Percentiles rank a stretch among this genome's conserved stretches.
Conservation (phyloP, 345 rosid genomes). For the Linum trigynum region DNA sequence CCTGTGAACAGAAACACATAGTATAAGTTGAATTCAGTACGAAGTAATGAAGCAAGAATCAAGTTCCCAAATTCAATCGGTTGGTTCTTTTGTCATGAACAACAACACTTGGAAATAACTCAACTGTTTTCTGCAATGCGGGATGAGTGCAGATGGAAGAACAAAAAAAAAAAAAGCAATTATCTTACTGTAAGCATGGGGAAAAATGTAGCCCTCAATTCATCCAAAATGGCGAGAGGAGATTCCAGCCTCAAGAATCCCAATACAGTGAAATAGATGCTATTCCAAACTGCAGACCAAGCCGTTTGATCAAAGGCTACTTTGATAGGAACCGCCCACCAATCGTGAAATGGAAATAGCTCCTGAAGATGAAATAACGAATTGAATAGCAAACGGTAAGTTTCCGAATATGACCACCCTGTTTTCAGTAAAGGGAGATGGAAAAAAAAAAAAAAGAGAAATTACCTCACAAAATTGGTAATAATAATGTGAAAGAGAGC, state of each 20-base stretch:
- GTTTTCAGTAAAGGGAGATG: background rate
- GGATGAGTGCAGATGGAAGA: background rate
- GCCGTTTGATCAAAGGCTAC: conserved; percentile 78
- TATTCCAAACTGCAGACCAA: conserved; percentile 87
- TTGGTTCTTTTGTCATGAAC: too few species aligned
- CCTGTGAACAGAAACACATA: conserved; percentile 35
- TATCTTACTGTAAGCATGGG: conserved; percentile 79
- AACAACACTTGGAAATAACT: background rate
- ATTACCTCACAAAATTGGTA: conserved; percentile 85
- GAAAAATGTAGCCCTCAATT: conserved; percentile 63
- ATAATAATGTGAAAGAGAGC: conserved; percentile 85
- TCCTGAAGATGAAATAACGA: conserved; percentile 23
- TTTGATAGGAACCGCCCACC: conserved; percentile 94
- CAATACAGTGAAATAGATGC: conserved; percentile 50
- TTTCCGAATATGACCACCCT: background rate
- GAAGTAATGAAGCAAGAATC: too few species aligned
- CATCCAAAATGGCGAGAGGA: conserved; percentile 51
- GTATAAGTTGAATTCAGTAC: background rate
- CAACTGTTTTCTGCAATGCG: background rate
- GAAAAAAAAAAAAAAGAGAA: conserved; percentile 21
- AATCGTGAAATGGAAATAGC: conserved; percentile 76
- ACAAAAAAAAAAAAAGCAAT: conserved; percentile 9
- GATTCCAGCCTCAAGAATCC: conserved; percentile 83
- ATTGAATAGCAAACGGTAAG: conserved; percentile 21
- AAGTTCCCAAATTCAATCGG: too few species aligned